Evolutionary conservation across 2,329 filamentous ascomycete species (phyloP).

Genomic region (Ophiocordyceps unilateralis): DNA sequence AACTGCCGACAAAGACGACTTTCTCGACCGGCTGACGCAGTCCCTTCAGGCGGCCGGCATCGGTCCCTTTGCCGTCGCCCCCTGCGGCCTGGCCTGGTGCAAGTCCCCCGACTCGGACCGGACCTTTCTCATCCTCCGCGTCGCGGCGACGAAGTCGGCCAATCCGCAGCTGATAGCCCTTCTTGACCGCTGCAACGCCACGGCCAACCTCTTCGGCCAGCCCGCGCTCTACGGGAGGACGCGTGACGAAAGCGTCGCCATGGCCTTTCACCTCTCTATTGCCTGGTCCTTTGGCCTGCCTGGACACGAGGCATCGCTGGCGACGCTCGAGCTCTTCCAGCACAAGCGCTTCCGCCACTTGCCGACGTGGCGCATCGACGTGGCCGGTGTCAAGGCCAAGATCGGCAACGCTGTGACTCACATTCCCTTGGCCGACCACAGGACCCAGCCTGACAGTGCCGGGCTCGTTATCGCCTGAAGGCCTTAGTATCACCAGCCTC

Average conservation of each 20-base stretch:
- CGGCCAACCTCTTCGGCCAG: constrained; percentile 43
- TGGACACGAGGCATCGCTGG: constrained; percentile 17
- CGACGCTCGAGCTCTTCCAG: constrained; percentile 10
- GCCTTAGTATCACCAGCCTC: too few species aligned
- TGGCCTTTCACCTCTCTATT: constrained; percentile 72
- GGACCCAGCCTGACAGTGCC: not conserved
- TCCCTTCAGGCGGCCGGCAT: constrained; percentile 16
- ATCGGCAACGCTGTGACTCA: constrained; percentile 52
- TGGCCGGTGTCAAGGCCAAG: constrained; percentile 53
- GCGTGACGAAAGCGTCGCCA: constrained; percentile 8
- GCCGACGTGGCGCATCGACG: constrained; percentile 27
- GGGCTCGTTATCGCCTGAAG: not conserved
- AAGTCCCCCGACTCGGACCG: constrained; percentile 43
- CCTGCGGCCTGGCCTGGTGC: constrained; percentile 28
- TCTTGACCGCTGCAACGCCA: constrained; percentile 47
- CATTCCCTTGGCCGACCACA: constrained; percentile 18
- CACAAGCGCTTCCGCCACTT: constrained; percentile 13
- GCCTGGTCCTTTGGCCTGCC: constrained; percentile 59
- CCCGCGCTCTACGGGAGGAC: constrained; percentile 47
- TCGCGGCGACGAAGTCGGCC: constrained; percentile 21
- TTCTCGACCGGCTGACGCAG: constrained; percentile 37
- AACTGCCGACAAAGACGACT: constrained; percentile 54
- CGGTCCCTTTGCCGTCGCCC: constrained; percentile 20
- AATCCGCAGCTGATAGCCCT: constrained; percentile 43
- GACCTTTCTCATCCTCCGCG: constrained; percentile 68